phyloP scores from a whole-genome alignment of 1,139 yeast species.

The Hemisphaericaspora xylanilytica region DNA sequence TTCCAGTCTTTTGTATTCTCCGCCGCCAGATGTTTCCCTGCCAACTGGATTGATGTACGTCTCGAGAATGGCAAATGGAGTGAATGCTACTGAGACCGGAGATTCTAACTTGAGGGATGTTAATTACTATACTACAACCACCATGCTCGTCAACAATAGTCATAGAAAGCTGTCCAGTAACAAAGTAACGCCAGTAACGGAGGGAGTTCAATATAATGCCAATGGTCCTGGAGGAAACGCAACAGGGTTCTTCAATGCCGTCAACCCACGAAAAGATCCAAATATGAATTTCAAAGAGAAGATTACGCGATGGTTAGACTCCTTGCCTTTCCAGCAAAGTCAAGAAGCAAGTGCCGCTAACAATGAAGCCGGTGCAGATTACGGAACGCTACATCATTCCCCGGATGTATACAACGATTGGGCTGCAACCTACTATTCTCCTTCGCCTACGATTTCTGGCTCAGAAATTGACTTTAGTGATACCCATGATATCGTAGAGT shows the following conservation, averaged over 20 bases:
- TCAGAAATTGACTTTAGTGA: conserved; percentile 22
- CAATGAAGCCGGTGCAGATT: background rate
- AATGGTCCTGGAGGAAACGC: background rate
- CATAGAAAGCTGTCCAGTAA: background rate
- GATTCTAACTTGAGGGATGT: background rate
- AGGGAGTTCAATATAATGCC: background rate
- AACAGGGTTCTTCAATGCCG: conserved; percentile 17
- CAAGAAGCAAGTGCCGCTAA: background rate
- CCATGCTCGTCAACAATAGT: background rate
- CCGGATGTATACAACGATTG: conserved; percentile 30
- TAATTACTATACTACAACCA: background rate
- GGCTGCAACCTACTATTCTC: conserved; percentile 32
- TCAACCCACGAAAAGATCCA: conserved; percentile 56
- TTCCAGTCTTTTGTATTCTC: background rate
- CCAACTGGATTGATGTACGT: background rate
- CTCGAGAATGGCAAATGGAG: background rate
- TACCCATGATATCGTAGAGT: conserved; percentile 44
- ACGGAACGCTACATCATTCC: conserved; percentile 4
- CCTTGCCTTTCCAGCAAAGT: conserved; percentile 42
- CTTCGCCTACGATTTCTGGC: conserved; percentile 18
- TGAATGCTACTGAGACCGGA: background rate
- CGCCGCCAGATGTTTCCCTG: background rate
- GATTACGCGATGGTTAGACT: conserved; percentile 58
- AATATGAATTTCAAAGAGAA: conserved; percentile 65
- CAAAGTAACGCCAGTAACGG: background rate